Evolutionary conservation across 1,139 yeast genomes (phyloP), one percentile per base, ranked within the genome.

Genomic region (Yamadazyma atmosphaerica): DNA sequence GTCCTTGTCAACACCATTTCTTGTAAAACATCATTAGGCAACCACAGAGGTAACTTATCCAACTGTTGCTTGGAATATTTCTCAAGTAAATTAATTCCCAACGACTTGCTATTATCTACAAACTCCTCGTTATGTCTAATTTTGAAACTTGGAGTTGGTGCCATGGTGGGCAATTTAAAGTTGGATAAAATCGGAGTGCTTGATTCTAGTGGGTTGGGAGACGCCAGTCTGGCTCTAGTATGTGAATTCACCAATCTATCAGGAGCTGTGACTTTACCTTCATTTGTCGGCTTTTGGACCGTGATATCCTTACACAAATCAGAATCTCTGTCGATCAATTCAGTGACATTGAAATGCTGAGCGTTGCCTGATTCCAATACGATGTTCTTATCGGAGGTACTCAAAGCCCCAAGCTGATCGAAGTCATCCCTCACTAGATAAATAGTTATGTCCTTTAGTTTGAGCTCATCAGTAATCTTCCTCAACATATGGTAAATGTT

Each of bases 51-150:
- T 13, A 56, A 34, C 18, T 18, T 35, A 4, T 30, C 22, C 2
- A 21, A 16, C 12, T 31, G 12, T 16, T 32, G 8, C 13, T 17
- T 16, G 8, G 38, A 16, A 30, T 46, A 46, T 27, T 43, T 46
- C 8, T 19, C 24, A 7, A 32, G 12, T 21, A 49, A 51, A 29
- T 45, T 42, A 29, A 44, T 39, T n/a, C 54, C 52, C 9, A 48
- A 24, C 4, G 32, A 28, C 12, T 22, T 13, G 25, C 45, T 35
- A 17, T 44, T 41, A 22, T 43, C 42, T 17, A 55, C 32, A 11
- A 61, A 44, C 44, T 71, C 75, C 44, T 71, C 76, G 39, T 68
- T 68, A 41, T 71, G 76, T 46, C 75, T 57, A 29, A 70, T 62
- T 42, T 65, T 68, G 48, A 70, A 70, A 7, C 52, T 46, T 4